Conservation (phyloP, 345 rosid genomes). For the Capsella bursapastoris region DNA sequence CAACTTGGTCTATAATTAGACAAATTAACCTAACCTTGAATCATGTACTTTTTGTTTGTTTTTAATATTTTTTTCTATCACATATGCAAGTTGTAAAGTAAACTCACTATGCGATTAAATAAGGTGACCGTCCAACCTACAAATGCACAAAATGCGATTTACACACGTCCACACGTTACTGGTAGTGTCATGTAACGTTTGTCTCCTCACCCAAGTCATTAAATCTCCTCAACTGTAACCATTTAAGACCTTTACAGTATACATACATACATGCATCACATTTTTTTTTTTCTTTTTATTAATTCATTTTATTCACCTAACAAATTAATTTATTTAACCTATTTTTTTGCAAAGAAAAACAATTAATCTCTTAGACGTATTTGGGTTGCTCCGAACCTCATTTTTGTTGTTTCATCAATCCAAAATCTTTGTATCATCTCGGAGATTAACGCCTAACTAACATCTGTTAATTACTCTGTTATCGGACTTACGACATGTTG, state of each 20-base stretch:
- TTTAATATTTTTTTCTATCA: not conserved
- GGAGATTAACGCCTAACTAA: no score
- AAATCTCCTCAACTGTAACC: conserved; percentile 40
- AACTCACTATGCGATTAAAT: conserved; percentile 26
- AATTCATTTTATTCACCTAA: not conserved
- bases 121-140: conserved; percentile 43
- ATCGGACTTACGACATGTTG: no score
- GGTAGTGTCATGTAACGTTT: conserved; percentile 11
- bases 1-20: not conserved
- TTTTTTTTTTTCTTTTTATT: not conserved
- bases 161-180: conserved; percentile 24
- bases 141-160: not conserved
- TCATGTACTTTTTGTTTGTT: conserved; percentile 2
- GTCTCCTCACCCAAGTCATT: conserved; percentile 43
- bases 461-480: no score
- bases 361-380: no score
- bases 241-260: conserved; percentile 26
- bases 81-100: conserved; percentile 25
- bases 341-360: no score
- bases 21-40: not conserved
- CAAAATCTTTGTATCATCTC: no score
- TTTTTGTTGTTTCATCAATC: no score
- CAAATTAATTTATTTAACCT: not conserved
- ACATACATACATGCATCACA: conserved; percentile 27
- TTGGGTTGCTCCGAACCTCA: no score